Base-by-base conservation (phyloP, 345 rosid species). In the Moringa oleifera region DNA sequence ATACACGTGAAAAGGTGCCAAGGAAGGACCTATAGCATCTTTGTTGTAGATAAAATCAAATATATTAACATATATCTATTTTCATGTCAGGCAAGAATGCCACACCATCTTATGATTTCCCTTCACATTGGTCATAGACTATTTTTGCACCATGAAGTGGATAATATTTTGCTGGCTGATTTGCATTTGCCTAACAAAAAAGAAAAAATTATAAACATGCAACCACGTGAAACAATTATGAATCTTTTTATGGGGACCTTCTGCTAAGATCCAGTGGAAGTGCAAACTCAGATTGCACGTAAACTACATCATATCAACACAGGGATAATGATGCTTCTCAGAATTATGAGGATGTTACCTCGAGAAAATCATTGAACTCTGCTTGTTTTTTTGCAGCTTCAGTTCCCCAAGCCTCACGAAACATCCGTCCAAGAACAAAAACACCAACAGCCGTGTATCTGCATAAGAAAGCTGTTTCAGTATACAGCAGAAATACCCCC, bases 361-460 rank as follows among this genome's bases (percentile, higher is more conserved):
- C 98, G 62, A 93, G 91, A 83, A 84, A 90, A 66, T 79, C 77
- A 79, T 86, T 93, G 75, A 94, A 88, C 62, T 83, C 89, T 20
- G 83, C 73, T 70, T 94, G 88, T 78, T 78, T 86, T 67, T 82
- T 68, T 24, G 60, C 77, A 55, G 96, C 92, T 63, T 82, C 69
- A 65, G 78, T 68, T 49, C 97, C 97, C 99, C 99, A 94, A 9
- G 96, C 85, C 80, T 94, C 95, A 45, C 53, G 84, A 75, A 90
- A 85, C 80, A 81, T 83, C 66, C 83, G 84, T 62, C 97, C 95
- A 70, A 94, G 95, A 61, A 94, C 97, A 82, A 88, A 94, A 67
- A 90, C 96, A 66, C 97, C 99, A 63, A 94, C 99, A 41, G 97
- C 97, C 23, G 99, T 94, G 72, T 86, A 94, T 69, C 99, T 90